Conservation (phyloP, 768 basidiomycete genomes). For the Rhizopogon rudus region DNA sequence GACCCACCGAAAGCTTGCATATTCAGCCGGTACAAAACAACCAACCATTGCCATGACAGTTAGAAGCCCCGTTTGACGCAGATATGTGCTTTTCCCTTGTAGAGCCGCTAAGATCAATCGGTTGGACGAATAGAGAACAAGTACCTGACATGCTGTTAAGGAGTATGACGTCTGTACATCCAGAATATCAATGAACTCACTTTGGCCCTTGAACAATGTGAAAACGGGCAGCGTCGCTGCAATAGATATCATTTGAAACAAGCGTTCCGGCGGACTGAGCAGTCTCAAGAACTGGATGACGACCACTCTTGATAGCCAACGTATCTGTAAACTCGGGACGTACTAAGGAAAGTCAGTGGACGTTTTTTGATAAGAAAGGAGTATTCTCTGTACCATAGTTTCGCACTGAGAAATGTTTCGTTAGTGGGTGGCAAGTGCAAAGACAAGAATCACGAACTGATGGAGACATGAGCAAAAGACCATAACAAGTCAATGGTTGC, state of each 20-base stretch:
- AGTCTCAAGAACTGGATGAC: conserved; percentile 84
- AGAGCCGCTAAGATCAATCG: not conserved
- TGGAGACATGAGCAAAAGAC: conserved; percentile 81
- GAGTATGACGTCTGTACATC: not conserved
- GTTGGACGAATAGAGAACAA: not conserved
- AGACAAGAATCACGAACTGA: conserved; percentile 44
- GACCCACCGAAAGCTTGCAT: conserved; percentile 76
- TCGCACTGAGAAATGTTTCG: conserved; percentile 29
- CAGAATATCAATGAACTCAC: conserved; percentile 35
- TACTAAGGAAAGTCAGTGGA: conserved; percentile 36
- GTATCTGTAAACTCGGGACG: conserved; percentile 92
- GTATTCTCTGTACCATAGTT: conserved; percentile 37
- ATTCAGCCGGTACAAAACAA: conserved; percentile 90
- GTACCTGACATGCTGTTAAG: conserved; percentile 54
- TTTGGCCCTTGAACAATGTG: conserved; percentile 92
- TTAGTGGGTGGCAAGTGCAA: not conserved
- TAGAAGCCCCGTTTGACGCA: conserved; percentile 82
- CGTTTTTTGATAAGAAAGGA: not conserved
- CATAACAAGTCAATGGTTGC: conserved; percentile 88
- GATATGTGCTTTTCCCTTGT: conserved; percentile 87
- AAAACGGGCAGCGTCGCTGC: conserved; percentile 78
- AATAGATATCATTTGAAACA: conserved; percentile 89
- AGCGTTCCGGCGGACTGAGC: conserved; percentile 62
- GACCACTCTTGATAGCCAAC: conserved; percentile 81
- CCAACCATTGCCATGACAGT: conserved; percentile 86